phyloP scores from a whole-genome alignment of 495 filamentous ascomycete species.

The Penicillium arizonense region DNA sequence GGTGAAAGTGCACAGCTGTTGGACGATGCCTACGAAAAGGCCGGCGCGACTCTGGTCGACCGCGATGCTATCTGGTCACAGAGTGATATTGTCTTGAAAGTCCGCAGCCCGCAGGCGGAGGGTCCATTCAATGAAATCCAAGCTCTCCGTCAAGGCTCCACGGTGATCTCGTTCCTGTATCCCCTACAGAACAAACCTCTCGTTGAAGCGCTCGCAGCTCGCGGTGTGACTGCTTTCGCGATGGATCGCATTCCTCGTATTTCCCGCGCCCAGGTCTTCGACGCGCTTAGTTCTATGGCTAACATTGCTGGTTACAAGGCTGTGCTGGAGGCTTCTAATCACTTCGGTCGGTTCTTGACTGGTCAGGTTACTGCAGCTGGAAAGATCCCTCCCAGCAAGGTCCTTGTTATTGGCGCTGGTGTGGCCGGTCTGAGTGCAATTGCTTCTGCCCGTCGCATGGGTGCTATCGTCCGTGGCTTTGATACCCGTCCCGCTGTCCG shows the following conservation, averaged over 20 bases:
- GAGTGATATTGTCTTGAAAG: slow-evolving; percentile 76
- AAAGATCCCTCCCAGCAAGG: slow-evolving; percentile 79
- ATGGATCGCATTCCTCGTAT: slow-evolving; percentile 87
- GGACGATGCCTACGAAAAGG: slow-evolving; percentile 67
- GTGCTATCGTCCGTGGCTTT: slow-evolving; percentile 82
- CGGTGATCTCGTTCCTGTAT: slow-evolving; percentile 73
- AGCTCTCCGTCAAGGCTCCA: slow-evolving; percentile 58
- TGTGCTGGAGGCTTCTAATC: slow-evolving; percentile 77
- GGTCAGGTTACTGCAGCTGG: slow-evolving; percentile 83
- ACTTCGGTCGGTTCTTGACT: slow-evolving; percentile 78
- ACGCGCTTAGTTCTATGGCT: slow-evolving; percentile 75
- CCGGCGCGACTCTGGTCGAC: slow-evolving; percentile 71
- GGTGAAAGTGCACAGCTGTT: slow-evolving; percentile 71
- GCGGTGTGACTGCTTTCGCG: slow-evolving; percentile 67
- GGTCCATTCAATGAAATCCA: slow-evolving; percentile 57
- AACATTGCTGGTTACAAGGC: slow-evolving; percentile 88
- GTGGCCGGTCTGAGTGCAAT: slow-evolving; percentile 82
- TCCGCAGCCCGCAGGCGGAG: slow-evolving; percentile 61
- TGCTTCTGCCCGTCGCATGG: slow-evolving; percentile 72
- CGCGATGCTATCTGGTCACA: slow-evolving; percentile 59
- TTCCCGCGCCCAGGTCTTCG: slow-evolving; percentile 77
- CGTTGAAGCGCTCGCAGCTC: slow-evolving; percentile 63
- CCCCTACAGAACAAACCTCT: slow-evolving; percentile 67
- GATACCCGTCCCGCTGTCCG: slow-evolving; percentile 75
- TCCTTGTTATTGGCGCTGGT: slow-evolving; percentile 78